These are phyloP conservation scores for Dispira simplex DNA, from an alignment of 192 early-diverging fungal species.

Conservation along the genomic window DNA sequence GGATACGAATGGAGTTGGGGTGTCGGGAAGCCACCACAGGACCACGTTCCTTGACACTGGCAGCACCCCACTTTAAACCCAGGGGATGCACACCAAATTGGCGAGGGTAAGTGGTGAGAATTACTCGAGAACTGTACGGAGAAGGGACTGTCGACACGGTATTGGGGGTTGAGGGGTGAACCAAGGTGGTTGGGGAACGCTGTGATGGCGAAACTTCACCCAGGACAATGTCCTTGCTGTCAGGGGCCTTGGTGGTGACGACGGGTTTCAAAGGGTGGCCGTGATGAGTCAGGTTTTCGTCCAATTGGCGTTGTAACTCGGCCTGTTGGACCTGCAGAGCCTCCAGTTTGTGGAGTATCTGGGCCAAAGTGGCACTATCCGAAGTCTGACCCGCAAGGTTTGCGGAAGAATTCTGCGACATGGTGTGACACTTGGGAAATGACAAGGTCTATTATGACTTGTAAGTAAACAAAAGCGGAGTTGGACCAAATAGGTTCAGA, in stretches of 20 bases:
- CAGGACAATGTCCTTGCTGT: no score
- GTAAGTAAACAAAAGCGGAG: not conserved
- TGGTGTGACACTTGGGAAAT: not conserved
- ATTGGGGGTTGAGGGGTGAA: not conserved
- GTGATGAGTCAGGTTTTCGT: no score
- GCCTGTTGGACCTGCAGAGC: conserved; percentile 1
- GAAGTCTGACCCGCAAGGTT: not conserved
- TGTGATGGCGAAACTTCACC: not conserved
- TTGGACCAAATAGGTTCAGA: not conserved
- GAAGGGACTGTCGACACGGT: no score
- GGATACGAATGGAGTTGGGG: conserved; percentile 52
- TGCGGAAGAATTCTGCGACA: not conserved
- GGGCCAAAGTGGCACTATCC: not conserved
- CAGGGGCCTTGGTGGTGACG: no score
- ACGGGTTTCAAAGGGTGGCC: no score
- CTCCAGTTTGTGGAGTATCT: conserved; percentile 5
- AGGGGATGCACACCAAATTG: conserved; percentile 59
- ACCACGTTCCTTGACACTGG: conserved; percentile 53
- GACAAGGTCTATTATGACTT: not conserved
- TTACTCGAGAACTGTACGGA: conserved; percentile 37
- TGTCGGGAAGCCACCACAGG: conserved; percentile 76
- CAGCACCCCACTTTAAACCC: conserved; percentile 61
- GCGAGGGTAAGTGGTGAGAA: conserved; percentile 55
- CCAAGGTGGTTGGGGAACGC: not conserved
- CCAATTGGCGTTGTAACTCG: not conserved